Evolutionary conservation across 2,329 filamentous ascomycete genomes (phyloP), one percentile per base, ranked within the genome.

Genomic region (Botrytis medusae): DNA sequence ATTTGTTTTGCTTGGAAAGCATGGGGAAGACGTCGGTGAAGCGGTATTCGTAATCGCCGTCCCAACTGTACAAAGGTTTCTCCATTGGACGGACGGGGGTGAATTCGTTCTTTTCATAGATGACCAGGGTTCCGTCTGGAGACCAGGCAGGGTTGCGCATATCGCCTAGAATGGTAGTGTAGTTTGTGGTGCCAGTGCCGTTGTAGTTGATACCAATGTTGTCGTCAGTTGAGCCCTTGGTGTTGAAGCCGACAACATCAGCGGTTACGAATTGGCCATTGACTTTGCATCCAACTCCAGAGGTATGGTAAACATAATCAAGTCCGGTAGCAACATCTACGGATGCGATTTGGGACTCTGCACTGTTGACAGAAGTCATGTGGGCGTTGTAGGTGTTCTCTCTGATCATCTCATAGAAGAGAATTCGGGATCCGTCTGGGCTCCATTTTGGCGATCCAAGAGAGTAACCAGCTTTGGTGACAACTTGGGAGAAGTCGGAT

Each of bases 1-100:
- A 76, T 1, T 74, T 77, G n/a, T 74, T 73, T 60, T 75, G 73
- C 18, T 48, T 80, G 75, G 63, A 75, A 72, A 73, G 69, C 61
- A 72, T 73, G 64, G 84, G 83, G 77, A 85, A 84, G 4, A 85
- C 82, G 70, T 85, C 83, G 62, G 80, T 84, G 79, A 83, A 83
- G 32, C 82, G 81, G 74, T 84, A 84, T 8, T 84, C 83, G 81
- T 81, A 84, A 7, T 83, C 81, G 10, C 60, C 51, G 60, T 84
- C 81, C 80, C 80, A 85, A 74, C 80, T 82, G 74, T 81, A 84
- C 9, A 84, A 78, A 60, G 78, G 60, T 75, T 83, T 82, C 18
- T 82, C 81, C 69, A 81, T 79, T 1, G 81, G 76, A 6, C 83
- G 82, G 16, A 78, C 75, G 6, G 78, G 74, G 78, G 79, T 83